Evolutionary conservation across 495 filamentous ascomycete genomes (phyloP), one percentile per base, ranked within the genome.

Genomic region (Xylaria grammica): DNA sequence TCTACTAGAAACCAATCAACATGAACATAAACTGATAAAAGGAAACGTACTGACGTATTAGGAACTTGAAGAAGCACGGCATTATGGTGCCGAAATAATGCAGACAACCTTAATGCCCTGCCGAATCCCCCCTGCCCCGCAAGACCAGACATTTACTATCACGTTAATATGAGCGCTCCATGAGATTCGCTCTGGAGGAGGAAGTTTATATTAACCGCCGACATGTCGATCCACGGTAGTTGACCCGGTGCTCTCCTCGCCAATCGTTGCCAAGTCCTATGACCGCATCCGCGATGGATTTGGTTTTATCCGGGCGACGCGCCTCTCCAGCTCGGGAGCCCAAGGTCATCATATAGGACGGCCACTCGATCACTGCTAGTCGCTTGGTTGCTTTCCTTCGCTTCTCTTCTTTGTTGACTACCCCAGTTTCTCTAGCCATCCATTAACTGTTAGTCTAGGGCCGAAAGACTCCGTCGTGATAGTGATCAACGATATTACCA

Each of bases 101-200:
- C 13, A 15, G 32, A 9, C 36, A 36, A 19, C 19, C 30, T 51
- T 50, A 20, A 42, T 40, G 32, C 42, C 45, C 58, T 52, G 36
- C 45, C 24, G 58, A 48, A 51, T 19, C 30, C 45, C 15, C 44
- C 20, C 30, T 38, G 42, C 46, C 58, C 58, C 40, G 56, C 56
- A 19, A 36, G 15, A 45, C 22, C 19, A 61, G 45, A 52, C n/a
- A 30, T 26, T 50, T 45, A 42, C 36, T 54, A 22, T 27, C 13
- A 55, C 55, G 52, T 63, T 63, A 63, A 63, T 63, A 63, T 63
- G 48, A 42, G 40, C 19, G 17, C 38, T 38, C 50, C 50, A 44
- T 27, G 49, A 63, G 60, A 63, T 63, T 63, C 60, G 60, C 60
- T 63, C 60, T 36, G 60, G 60, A 63, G 54, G 54, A 55, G 52